phyloP scores from a whole-genome alignment of 2,329 filamentous ascomycete species.

The Neofusicoccum laricinum region DNA sequence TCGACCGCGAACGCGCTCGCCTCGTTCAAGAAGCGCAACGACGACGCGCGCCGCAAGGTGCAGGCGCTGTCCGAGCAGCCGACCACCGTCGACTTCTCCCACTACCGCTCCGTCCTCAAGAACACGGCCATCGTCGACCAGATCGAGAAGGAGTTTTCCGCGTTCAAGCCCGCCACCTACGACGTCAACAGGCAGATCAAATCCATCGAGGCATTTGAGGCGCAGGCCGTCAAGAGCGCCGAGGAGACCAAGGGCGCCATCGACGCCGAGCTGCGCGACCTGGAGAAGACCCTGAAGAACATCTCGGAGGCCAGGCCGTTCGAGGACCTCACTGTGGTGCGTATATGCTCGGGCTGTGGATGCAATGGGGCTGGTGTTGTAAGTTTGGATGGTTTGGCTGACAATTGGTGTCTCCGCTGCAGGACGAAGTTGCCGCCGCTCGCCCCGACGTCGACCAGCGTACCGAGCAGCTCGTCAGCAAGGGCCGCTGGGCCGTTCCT shows the following conservation, averaged over 20 bases:
- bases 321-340: slow-evolving; percentile 94
- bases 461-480: slow-evolving; percentile 89
- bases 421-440: slow-evolving; percentile 93
- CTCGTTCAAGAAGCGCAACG: slow-evolving; percentile 99
- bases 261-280: slow-evolving; percentile 88
- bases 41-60: slow-evolving; percentile 94
- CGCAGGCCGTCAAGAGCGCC: slow-evolving; percentile 93
- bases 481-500: slow-evolving; percentile 96
- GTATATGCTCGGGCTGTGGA: slow-evolving; percentile 42
- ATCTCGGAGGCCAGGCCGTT: slow-evolving; percentile 95
- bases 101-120: slow-evolving; percentile 91
- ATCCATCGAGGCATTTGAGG: slow-evolving; percentile 97
- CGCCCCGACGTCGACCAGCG: slow-evolving; percentile 98
- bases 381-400: slow-evolving; percentile 14
- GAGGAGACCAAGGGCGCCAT: slow-evolving; percentile 96
- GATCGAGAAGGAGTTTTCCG: slow-evolving; percentile 92
- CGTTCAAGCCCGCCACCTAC: slow-evolving; percentile 90
- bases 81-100: slow-evolving; percentile 84
- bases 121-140: slow-evolving; percentile 94
- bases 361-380: slow-evolving; percentile 5
- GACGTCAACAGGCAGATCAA: slow-evolving; percentile 93
- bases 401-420: slow-evolving; percentile 22
- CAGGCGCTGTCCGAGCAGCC: slow-evolving; percentile 78
- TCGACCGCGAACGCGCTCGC: slow-evolving; percentile 88
- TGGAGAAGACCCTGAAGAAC: slow-evolving; percentile 93